A percentile compares a stretch with the other conserved stretches of the same genome.
phyloP scores from a whole-genome alignment of 768 basidiomycete genomes.

The Fomitopsis serialis region DNA sequence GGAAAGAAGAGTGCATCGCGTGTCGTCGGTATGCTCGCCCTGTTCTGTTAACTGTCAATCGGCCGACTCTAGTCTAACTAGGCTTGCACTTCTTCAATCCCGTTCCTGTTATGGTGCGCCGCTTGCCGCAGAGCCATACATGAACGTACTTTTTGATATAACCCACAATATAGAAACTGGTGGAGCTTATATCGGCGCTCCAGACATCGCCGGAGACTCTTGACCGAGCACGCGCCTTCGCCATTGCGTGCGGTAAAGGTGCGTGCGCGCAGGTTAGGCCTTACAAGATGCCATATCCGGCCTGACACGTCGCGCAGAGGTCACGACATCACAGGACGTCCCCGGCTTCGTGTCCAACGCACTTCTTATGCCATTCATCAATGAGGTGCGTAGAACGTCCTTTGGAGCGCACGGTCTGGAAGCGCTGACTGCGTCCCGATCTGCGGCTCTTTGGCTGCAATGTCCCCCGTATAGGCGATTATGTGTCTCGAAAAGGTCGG shows the following conservation, averaged over 20 bases:
- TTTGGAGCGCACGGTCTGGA: no score
- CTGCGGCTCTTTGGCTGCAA: neutral
- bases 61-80: constrained; percentile 22
- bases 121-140: constrained; percentile 9
- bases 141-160: neutral
- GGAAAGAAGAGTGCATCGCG: constrained; percentile 63
- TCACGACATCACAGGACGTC: constrained; percentile 85
- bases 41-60: neutral
- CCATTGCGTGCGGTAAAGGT: constrained; percentile 89
- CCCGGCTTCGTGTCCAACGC: constrained; percentile 96
- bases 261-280: constrained; percentile 6
- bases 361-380: constrained; percentile 94
- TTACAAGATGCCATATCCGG: neutral
- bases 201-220: constrained; percentile 82
- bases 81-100: constrained; percentile 96
- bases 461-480: constrained; percentile 54
- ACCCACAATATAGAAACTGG: constrained; percentile 54
- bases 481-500: constrained; percentile 85
- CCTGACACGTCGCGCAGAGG: constrained; percentile 49
- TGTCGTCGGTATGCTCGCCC: constrained; percentile 65
- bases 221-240: constrained; percentile 73
- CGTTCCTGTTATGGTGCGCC: constrained; percentile 86
- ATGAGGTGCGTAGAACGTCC: constrained; percentile 54
- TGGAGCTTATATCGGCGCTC: constrained; percentile 91
- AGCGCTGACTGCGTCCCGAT: no score